phyloP scores from a whole-genome alignment of 2,329 filamentous ascomycete genomes.

The Chrysosphaeria jannelii region DNA sequence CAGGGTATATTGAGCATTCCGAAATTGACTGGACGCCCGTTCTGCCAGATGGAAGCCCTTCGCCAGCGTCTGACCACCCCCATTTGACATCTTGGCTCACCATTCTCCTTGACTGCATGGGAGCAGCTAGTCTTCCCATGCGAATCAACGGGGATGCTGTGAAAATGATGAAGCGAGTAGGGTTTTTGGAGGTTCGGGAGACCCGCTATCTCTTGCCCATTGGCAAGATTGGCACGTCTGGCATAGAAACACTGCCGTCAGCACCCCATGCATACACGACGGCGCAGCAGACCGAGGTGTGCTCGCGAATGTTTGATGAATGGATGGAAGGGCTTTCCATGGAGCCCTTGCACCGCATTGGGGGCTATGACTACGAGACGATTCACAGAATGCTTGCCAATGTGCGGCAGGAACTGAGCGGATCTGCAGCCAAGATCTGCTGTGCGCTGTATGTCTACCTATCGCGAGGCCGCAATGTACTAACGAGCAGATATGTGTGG shows the following conservation, averaged over 20 bases:
- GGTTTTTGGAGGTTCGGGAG: constrained; percentile 56
- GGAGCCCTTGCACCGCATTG: no score
- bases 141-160: constrained; percentile 23
- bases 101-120: constrained; percentile 13
- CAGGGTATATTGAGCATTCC: constrained; percentile 63
- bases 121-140: constrained; percentile 31
- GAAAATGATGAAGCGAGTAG: constrained; percentile 30
- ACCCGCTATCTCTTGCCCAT: constrained; percentile 31
- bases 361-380: constrained; percentile 26
- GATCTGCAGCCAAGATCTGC: constrained; percentile 26
- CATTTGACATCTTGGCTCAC: constrained; percentile 1
- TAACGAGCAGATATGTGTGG: constrained; percentile 1
- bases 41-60: constrained; percentile 24
- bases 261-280: no score
- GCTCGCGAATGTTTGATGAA: no score
- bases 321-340: no score
- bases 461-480: no score
- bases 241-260: no score
- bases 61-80: constrained; percentile 5
- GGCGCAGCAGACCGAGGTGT: no score
- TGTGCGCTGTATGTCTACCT: constrained; percentile 47
- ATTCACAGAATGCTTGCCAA: constrained; percentile 29
- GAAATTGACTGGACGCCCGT: constrained; percentile 63
- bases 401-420: constrained; percentile 37
- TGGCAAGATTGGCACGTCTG: no score